A percentile compares a stretch with the other conserved stretches of the same genome.
Conservation (phyloP, 257 asterid species). For the Solanum gandarillasii region DNA sequence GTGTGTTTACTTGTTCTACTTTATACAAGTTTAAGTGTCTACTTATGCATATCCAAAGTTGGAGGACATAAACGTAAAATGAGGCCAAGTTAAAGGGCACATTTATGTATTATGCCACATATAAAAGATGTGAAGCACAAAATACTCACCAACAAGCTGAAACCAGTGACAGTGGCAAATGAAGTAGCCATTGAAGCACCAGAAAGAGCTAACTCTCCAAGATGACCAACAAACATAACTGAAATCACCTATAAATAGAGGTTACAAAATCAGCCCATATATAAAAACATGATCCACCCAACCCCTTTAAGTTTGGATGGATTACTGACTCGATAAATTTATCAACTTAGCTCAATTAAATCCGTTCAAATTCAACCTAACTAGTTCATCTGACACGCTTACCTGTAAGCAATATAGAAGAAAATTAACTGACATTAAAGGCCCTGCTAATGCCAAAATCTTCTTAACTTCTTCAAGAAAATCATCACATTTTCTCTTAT, state of each 20-base stretch:
- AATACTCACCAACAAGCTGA: slow-evolving; percentile 9
- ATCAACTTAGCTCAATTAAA: background rate
- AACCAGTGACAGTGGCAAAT: slow-evolving; percentile 13
- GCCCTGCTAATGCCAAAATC: slow-evolving; percentile 9
- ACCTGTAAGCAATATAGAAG: background rate
- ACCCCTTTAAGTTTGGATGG: background rate
- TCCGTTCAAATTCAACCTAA: background rate
- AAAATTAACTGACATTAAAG: slow-evolving; percentile 5
- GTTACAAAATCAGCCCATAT: background rate
- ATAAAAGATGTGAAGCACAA: background rate
- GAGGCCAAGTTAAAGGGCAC: too few species aligned
- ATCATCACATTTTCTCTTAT: background rate
- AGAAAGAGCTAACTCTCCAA: slow-evolving; percentile 13
- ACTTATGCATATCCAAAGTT: too few species aligned
- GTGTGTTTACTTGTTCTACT: too few species aligned
- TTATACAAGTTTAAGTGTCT: too few species aligned
- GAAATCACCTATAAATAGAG: background rate
- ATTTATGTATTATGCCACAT: background rate
- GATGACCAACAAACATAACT: slow-evolving; percentile 15
- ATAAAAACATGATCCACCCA: background rate
- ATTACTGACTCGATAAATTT: background rate
- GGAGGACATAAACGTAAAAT: too few species aligned
- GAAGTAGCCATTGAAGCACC: slow-evolving; percentile 19
- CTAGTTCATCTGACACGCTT: background rate
- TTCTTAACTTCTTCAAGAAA: slow-evolving; percentile 2